Conservation (phyloP, 192 early-diverging fungal species). For the Piromyces finnis region DNA sequence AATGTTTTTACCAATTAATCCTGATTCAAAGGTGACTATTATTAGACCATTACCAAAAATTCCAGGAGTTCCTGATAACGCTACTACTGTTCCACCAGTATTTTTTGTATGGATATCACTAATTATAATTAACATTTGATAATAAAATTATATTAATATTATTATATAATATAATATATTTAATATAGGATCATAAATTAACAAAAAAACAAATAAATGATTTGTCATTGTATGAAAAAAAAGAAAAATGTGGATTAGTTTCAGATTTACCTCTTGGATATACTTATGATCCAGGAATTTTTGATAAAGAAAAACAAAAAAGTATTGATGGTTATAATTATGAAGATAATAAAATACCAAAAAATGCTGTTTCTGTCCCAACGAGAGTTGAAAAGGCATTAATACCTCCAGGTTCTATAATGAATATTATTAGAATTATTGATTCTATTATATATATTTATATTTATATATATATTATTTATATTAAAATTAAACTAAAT, state of each 20-base stretch:
- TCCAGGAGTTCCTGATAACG: neutral
- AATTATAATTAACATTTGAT: too few species aligned
- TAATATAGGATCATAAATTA: neutral
- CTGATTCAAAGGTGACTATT: neutral
- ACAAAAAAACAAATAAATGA: neutral
- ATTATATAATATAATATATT: too few species aligned
- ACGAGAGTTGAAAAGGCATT: neutral
- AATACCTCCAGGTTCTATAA: neutral
- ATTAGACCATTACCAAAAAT: neutral
- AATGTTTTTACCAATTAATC: neutral
- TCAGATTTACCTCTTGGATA: neutral
- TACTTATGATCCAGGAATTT: neutral
- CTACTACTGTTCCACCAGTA: neutral
- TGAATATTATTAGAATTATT: too few species aligned
- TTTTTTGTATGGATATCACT: too few species aligned
- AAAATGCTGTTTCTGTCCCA: neutral
- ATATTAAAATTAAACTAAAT: neutral
- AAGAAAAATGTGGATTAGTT: neutral
- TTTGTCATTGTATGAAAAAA: neutral
- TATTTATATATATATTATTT: too few species aligned
- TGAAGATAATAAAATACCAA: neutral
- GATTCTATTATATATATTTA: too few species aligned
- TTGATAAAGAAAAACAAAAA: neutral
- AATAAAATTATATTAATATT: too few species aligned
- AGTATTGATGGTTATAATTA: neutral